Evolutionary conservation across 805 yeast genomes (phyloP).

Genomic region (Kluyveromyces aestuarii): DNA sequence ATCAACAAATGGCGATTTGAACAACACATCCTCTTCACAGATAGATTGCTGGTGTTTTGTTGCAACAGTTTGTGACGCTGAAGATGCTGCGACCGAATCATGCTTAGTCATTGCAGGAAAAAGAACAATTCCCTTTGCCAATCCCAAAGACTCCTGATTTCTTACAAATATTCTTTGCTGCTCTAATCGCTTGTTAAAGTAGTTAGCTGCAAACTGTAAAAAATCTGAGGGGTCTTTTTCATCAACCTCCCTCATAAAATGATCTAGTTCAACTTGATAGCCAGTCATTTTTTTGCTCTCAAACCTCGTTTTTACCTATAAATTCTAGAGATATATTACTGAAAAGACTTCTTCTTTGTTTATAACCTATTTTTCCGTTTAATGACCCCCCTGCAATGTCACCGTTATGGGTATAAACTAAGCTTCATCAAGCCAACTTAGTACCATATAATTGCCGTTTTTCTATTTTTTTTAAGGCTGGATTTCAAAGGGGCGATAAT

Average conservation of each 20-base stretch:
- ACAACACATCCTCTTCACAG: slow-evolving; percentile 23
- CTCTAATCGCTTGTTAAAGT: slow-evolving; percentile 54
- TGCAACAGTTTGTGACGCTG: slow-evolving; percentile 8
- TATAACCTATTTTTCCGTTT: neutral
- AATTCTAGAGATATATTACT: too few relatives aligned
- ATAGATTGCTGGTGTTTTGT: slow-evolving; percentile 3
- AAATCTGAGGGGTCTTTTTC: slow-evolving; percentile 55
- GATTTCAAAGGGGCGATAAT: neutral
- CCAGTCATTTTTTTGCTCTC: slow-evolving; percentile 4
- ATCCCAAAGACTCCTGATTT: slow-evolving; percentile 39
- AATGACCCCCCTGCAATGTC: neutral
- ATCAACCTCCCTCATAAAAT: slow-evolving; percentile 49
- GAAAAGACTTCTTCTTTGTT: neutral
- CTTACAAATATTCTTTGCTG: slow-evolving; percentile 47
- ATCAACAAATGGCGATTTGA: slow-evolving; percentile 55
- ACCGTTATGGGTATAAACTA: neutral
- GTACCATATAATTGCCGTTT: neutral
- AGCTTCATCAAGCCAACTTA: neutral
- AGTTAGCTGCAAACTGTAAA: slow-evolving; percentile 67
- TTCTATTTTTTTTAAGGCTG: neutral
- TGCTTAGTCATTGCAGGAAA: slow-evolving; percentile 33
- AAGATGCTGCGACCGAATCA: slow-evolving; percentile 23
- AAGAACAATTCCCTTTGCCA: slow-evolving; percentile 41
- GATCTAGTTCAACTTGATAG: slow-evolving; percentile 42
- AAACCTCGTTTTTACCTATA: neutral